Conservation (phyloP, 1,284 basidiomycete genomes). For the Trichosporon asahii region DNA sequence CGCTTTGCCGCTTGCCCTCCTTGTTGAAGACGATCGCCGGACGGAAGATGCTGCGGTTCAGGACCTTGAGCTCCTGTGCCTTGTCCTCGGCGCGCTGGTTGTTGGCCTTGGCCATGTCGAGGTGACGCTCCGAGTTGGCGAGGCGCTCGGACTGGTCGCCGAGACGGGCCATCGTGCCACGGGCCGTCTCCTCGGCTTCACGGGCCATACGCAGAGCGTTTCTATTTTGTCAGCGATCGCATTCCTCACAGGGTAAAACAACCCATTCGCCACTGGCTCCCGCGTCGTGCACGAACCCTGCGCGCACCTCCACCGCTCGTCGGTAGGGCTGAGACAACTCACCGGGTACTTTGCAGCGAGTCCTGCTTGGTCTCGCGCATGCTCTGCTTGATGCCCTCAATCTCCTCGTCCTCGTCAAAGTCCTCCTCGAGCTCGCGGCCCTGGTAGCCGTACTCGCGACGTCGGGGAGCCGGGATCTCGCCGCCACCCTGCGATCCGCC, state of each 20-base stretch:
- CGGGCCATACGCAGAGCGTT: slow-evolving; percentile 90
- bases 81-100: slow-evolving; percentile 86
- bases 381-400: slow-evolving; percentile 94
- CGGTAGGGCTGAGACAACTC: slow-evolving; percentile 15
- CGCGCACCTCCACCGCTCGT: slow-evolving; percentile 2
- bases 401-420: slow-evolving; percentile 77
- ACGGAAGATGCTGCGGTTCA: slow-evolving; percentile 77
- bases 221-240: slow-evolving; percentile 25
- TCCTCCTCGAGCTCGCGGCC: slow-evolving; percentile 60
- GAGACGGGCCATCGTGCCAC: slow-evolving; percentile 77
- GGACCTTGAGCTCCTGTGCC: slow-evolving; percentile 86
- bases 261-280: background rate
- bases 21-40: slow-evolving; percentile 89
- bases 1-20: slow-evolving; percentile 78
- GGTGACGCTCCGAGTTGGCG: slow-evolving; percentile 91
- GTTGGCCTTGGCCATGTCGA: slow-evolving; percentile 90
- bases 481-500: slow-evolving; percentile 52
- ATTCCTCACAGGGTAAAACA: slow-evolving; percentile 4
- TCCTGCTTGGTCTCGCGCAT: slow-evolving; percentile 91
- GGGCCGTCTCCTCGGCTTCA: slow-evolving; percentile 93
- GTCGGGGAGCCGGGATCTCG: background rate
- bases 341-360: slow-evolving; percentile 76
- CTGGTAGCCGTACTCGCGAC: slow-evolving; percentile 54
- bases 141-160: slow-evolving; percentile 85
- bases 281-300: background rate